Evolutionary conservation across 2,329 filamentous ascomycete genomes (phyloP).

Genomic region (Ophiostoma tasmaniense): DNA sequence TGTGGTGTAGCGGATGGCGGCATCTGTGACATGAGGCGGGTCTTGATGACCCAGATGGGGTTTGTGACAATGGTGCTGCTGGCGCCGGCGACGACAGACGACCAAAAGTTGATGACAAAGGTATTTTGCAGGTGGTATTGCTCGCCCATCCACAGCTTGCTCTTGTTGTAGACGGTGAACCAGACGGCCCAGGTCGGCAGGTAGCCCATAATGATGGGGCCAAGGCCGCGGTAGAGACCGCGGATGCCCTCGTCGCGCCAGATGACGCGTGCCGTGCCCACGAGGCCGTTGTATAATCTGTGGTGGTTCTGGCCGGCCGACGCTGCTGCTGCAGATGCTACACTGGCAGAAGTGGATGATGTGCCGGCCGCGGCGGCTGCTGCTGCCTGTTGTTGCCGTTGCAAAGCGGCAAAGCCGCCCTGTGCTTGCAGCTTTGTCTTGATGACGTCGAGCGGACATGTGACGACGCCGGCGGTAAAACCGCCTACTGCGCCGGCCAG

Average conservation of each 20-base stretch:
- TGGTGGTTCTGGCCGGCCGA: conserved; percentile 31
- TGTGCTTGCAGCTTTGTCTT: conserved; percentile 98
- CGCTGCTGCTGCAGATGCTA: not conserved
- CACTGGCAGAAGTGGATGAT: conserved; percentile 27
- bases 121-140: conserved; percentile 40
- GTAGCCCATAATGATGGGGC: conserved; percentile 91
- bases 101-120: conserved; percentile 74
- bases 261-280: conserved; percentile 79
- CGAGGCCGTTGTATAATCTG: conserved; percentile 71
- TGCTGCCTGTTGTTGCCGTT: conserved; percentile 26
- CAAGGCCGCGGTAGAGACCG: conserved; percentile 87
- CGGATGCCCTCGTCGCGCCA: conserved; percentile 80
- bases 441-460: conserved; percentile 95
- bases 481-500: conserved; percentile 82
- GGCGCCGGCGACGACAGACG: conserved; percentile 81
- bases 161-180: conserved; percentile 63
- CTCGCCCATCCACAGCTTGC: conserved; percentile 16
- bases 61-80: conserved; percentile 93
- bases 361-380: conserved; percentile 22
- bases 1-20: conserved; percentile 26
- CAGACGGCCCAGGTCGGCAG: conserved; percentile 97
- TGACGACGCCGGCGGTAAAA: conserved; percentile 87
- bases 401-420: conserved; percentile 61
- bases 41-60: conserved; percentile 99
- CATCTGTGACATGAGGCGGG: conserved; percentile 88